phyloP scores from a whole-genome alignment of 2,329 filamentous ascomycete species.

The Knoxdaviesia proteae region DNA sequence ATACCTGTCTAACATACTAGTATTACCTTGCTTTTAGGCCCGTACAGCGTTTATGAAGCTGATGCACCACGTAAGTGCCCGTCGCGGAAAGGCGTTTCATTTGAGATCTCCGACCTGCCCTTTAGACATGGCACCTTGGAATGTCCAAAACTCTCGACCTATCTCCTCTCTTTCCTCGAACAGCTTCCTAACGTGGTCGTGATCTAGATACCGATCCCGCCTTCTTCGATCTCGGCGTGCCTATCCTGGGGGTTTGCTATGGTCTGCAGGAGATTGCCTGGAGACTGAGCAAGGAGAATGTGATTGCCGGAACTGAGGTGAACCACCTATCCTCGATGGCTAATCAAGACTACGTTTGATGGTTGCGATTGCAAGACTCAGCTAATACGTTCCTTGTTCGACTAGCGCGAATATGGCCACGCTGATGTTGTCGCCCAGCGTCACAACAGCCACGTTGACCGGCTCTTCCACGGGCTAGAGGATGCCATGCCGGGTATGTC shows the following conservation, averaged over 20 bases:
- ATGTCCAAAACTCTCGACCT: too few species aligned
- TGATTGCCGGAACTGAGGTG: constrained; percentile 14
- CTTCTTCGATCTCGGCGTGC: constrained; percentile 54
- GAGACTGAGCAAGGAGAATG: constrained; percentile 40
- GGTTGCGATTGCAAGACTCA: constrained; percentile 20
- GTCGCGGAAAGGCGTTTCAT: neutral
- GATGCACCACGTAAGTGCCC: constrained; percentile 32
- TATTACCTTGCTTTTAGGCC: constrained; percentile 10
- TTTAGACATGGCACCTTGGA: constrained; percentile 2
- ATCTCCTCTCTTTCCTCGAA: too few species aligned
- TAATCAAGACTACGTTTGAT: constrained; percentile 33
- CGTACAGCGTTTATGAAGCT: constrained; percentile 61
- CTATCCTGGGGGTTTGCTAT: constrained; percentile 33
- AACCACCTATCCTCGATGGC: constrained; percentile 19
- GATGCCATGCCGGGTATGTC: constrained; percentile 15
- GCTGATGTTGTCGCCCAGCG: constrained; percentile 42
- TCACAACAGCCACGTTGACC: constrained; percentile 43
- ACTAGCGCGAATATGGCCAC: constrained; percentile 42
- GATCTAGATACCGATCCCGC: constrained; percentile 49
- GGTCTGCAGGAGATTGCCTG: constrained; percentile 45
- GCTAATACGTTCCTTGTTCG: neutral
- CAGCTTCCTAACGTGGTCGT: too few species aligned
- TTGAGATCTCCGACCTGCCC: neutral
- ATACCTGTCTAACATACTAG: constrained; percentile 3
- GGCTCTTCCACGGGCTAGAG: constrained; percentile 57